Percentiles rank a stretch among this genome's conserved stretches.
Conservation (phyloP, 441 rosid species). For the Adansonia gregorii region DNA sequence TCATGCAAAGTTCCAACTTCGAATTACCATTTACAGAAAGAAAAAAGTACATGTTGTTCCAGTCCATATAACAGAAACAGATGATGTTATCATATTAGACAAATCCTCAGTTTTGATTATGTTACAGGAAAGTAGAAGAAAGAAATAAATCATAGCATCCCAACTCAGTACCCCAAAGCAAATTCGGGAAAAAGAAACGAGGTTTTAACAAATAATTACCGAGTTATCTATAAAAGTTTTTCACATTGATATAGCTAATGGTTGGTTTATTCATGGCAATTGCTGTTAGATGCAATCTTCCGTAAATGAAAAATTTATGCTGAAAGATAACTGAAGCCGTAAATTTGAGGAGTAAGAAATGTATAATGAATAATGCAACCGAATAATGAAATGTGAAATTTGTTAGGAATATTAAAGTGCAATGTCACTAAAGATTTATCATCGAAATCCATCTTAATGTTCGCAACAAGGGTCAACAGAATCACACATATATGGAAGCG, state of each 20-base stretch:
- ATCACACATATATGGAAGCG: slow-evolving; percentile 6
- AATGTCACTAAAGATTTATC: not conserved
- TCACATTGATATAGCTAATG: not conserved
- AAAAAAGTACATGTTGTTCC: not conserved
- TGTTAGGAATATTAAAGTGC: not conserved
- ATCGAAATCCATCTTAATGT: slow-evolving; percentile 10
- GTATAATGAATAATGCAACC: not conserved
- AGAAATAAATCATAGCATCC: not conserved
- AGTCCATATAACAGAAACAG: not conserved
- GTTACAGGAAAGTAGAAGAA: not conserved
- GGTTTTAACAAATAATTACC: not conserved
- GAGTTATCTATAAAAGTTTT: slow-evolving; percentile 3
- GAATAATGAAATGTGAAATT: not conserved
- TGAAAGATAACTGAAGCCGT: not conserved
- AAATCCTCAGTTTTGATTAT: not conserved
- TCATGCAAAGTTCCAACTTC: not conserved
- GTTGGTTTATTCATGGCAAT: not conserved
- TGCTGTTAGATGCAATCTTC: not conserved
- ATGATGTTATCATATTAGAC: not conserved
- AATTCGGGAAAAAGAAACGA: not conserved
- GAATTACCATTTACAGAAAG: not conserved
- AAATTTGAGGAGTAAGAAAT: not conserved
- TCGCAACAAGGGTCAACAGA: not conserved
- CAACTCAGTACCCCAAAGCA: not conserved
- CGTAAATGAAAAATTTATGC: not conserved